Evolutionary conservation across 1,284 basidiomycete species (phyloP), one percentile per base, ranked within the genome.

Genomic region (Boletellus deceptivus): DNA sequence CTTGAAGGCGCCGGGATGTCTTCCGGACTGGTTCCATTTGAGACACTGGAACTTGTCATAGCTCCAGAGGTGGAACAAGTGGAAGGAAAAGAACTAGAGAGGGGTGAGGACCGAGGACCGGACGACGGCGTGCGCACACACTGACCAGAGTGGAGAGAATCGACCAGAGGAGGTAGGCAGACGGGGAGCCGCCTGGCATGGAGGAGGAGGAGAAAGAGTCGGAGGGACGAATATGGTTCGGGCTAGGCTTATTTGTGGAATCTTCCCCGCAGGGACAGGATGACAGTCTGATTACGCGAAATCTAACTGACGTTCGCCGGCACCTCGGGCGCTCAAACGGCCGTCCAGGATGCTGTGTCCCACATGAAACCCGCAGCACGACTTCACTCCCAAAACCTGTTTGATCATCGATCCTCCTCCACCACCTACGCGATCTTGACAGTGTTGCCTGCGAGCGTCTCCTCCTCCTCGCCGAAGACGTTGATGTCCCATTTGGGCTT

Each of bases 1-100:
- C 70, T 86, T 89, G 76, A 89, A 89, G 17, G 86, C 80, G 49
- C 87, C 86, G 51, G 84, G 84, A 64, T 86, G 84, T 46, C 84
- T 75, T 37, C 84, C 84, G 22, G 82, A 75, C 57, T 74, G 54
- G 53, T 67, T 74, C 87, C 86, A 89, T 67, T 72, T 76, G 46
- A 89, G 68, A 66, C 87, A 89, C 53, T 80, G 75, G 67, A 89
- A 86, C 55, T 69, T 76, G 70, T 89, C 86, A 60, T 89, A 89
- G 56, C 70, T 73, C 84, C 85, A 89, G 27, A 89, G 74, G 65
- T 89, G 86, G 57, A 78, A 72, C 39, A 86, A 59, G 48, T 89
- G 73, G 61, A 87, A 87, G 36, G 69, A 59, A 50, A 80, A 74
- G 61, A 89, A 89, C 87, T 89, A 59, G 16, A 3, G 1, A 1